A percentile compares a stretch with the other conserved stretches of the same genome.
These are phyloP conservation scores for Stellera chamaejasme DNA, from an alignment of 345 rosid species.

Conservation along the genomic window DNA sequence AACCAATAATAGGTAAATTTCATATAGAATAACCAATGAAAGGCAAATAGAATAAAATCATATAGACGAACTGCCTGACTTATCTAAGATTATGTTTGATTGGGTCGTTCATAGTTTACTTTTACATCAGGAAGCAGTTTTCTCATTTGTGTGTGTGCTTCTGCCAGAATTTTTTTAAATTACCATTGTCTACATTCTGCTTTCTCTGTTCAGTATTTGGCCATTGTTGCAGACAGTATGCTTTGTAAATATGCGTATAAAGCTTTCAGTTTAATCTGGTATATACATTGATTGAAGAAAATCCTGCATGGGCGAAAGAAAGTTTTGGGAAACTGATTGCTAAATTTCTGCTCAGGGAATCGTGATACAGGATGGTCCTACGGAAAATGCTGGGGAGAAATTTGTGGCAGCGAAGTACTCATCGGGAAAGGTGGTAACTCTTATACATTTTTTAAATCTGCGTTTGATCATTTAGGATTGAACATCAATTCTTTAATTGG, in stretches of 20 bases:
- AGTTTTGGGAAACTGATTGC: slow-evolving; percentile 10
- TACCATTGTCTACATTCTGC: too few species aligned
- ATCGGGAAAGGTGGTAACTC: slow-evolving; percentile 56
- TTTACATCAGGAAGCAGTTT: too few species aligned
- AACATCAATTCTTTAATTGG: slow-evolving; percentile 7
- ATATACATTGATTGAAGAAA: not conserved
- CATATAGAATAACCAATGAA: too few species aligned
- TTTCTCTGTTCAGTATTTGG: too few species aligned
- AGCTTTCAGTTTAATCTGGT: slow-evolving; percentile 1
- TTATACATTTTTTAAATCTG: slow-evolving; percentile 3
- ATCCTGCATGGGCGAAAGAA: not conserved
- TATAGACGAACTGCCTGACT: too few species aligned
- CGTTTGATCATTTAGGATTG: not conserved
- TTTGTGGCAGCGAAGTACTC: slow-evolving; percentile 86
- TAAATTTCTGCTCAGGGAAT: slow-evolving; percentile 58
- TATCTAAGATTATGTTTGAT: too few species aligned
- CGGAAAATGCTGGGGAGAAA: slow-evolving; percentile 54
- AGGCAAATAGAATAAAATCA: too few species aligned
- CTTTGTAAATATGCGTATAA: not conserved
- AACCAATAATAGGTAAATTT: too few species aligned
- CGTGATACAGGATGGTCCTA: slow-evolving; percentile 36
- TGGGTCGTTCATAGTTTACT: too few species aligned
- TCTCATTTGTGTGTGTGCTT: too few species aligned
- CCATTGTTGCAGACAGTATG: too few species aligned
- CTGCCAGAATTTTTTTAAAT: too few species aligned